Conservation (phyloP, 2,329 filamentous ascomycete genomes). For the Pestalotiopsis sp. region DNA sequence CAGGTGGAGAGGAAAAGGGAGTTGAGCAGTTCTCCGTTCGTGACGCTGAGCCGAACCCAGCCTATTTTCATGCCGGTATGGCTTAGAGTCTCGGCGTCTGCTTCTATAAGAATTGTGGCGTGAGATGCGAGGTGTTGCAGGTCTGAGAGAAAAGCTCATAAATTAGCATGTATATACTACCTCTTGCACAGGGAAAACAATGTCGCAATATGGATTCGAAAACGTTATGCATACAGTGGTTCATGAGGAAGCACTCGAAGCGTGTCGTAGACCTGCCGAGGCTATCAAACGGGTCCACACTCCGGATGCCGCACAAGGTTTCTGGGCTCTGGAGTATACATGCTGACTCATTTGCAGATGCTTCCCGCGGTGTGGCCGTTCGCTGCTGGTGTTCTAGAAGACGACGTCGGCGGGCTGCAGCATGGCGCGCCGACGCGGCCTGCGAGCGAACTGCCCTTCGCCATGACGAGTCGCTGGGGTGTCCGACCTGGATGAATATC, state of each 20-base stretch:
- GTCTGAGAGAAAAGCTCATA: background rate
- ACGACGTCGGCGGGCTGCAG: background rate
- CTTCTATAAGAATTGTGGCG: background rate
- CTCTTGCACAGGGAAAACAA: background rate
- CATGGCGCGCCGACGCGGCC: conserved; percentile 1
- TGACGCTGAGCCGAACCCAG: background rate
- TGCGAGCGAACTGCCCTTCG: conserved; percentile 2
- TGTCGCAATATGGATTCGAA: background rate
- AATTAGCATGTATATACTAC: background rate
- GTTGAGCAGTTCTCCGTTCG: background rate
- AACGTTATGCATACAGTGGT: background rate
- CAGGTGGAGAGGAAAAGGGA: background rate
- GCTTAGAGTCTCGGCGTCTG: background rate
- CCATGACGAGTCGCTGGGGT: background rate
- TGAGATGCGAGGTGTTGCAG: background rate
- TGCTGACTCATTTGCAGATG: background rate
- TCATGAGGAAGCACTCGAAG: conserved; percentile 3
- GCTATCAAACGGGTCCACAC: conserved; percentile 1
- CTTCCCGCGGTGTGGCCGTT: background rate
- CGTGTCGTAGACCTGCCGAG: background rate
- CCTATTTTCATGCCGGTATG: background rate
- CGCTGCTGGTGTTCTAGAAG: background rate
- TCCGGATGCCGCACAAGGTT: background rate
- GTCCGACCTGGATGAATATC: background rate
- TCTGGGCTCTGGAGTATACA: background rate